These are phyloP conservation scores for Hyphopichia pseudoburtonii DNA, from an alignment of 1,139 yeast species.

Conservation along the genomic window DNA sequence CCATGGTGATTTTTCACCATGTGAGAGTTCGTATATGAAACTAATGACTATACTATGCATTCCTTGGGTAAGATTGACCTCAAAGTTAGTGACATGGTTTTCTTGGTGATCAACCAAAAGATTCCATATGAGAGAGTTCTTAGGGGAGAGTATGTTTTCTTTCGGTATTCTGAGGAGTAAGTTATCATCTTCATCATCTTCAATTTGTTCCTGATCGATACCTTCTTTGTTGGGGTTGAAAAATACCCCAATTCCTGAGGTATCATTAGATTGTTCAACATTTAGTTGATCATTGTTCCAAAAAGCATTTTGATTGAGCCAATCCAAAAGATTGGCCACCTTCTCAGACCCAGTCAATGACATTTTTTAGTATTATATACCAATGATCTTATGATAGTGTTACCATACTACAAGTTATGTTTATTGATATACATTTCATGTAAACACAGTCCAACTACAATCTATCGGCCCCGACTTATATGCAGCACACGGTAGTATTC, in stretches of 20 bases:
- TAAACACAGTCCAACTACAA: no score
- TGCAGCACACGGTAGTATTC: neutral
- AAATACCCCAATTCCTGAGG: constrained; percentile 74
- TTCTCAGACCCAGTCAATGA: constrained; percentile 1
- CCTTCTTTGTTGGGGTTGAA: constrained; percentile 9
- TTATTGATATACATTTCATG: no score
- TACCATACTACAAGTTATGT: no score
- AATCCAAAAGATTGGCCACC: constrained; percentile 16
- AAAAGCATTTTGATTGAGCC: constrained; percentile 51
- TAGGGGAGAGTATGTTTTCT: constrained; percentile 51
- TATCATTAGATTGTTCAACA: constrained; percentile 48
- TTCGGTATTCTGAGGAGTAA: constrained; percentile 52
- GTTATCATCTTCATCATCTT: constrained; percentile 23
- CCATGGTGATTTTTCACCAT: constrained; percentile 73
- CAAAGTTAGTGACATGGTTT: constrained; percentile 13
- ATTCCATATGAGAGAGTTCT: constrained; percentile 67
- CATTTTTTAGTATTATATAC: neutral
- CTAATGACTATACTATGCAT: constrained; percentile 68
- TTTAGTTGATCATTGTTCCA: constrained; percentile 50
- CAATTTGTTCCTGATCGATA: constrained; percentile 28
- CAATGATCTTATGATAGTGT: no score
- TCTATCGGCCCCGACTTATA: no score
- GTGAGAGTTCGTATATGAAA: constrained; percentile 63
- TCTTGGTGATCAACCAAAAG: constrained; percentile 55
- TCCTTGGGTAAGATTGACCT: constrained; percentile 46